Base-by-base conservation (phyloP, 1,284 basidiomycete species). In the Rhodofomes roseus region DNA sequence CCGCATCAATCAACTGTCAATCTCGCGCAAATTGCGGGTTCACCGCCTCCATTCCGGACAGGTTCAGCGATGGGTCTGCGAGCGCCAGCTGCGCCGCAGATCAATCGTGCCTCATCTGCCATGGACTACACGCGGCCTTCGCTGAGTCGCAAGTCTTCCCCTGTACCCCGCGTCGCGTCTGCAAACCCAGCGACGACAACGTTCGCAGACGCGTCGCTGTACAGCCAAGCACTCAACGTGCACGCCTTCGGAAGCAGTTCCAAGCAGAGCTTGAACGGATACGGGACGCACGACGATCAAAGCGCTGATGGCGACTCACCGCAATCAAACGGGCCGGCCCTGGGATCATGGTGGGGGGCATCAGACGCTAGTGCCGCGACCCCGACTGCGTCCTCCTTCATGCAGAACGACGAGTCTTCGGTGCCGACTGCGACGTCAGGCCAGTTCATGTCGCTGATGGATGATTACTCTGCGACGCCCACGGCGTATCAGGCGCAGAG, bases 401-500 rank as follows among this genome's bases (percentile, higher is more conserved):
- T 82, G 68, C 78, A 77, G 53, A 75, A 83, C 2, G 79, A 81
- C 53, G 75, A 77, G 60, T 69, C 70, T 54, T 75, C 76, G 59
- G 69, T 69, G 43, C 71, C 74, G 1, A 67, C 64, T 9, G 62
- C 63, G 20, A 54, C 82, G 12, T 75, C 79, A 5, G 89, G 87
- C 14, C 50, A 52, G 2, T 93, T 96, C 65, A 82, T 95, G 46
- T 95, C 92, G n/a, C 79, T 93, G 8, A 95, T 96, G 90, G 91
- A 93, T 67, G 79, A 77, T 51, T 77, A 83, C 40, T 74, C 78
- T 27, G 71, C 76, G 29, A 73, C 75, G 1, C 66, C 66, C 40
- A 65, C 65, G 31, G 36, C 68, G 56, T 65, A 63, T 50, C 67
- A 36, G 61, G 69, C 29, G 64, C 67, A 48, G 62, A 69, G 53